Conservation (phyloP, 495 filamentous ascomycete genomes). For the Aspergillus nanangensis region DNA sequence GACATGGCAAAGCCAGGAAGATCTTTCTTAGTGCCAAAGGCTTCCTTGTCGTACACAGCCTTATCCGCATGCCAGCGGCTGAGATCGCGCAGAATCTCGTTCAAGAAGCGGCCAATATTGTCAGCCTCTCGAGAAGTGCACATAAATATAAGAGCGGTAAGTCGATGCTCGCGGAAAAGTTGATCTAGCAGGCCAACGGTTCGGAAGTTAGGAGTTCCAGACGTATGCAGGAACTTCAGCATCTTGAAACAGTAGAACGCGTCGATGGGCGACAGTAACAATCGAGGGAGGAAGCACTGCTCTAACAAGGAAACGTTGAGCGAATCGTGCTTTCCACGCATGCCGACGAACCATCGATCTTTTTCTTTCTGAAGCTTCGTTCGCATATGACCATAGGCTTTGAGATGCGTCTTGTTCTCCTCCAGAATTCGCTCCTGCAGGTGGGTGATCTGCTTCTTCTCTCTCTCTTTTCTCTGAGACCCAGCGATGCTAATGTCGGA, state of each 20-base stretch:
- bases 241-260: constrained; percentile 83
- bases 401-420: constrained; percentile 67
- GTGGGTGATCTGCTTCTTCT: constrained; percentile 56
- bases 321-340: constrained; percentile 57
- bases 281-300: constrained; percentile 83
- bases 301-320: constrained; percentile 76
- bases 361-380: constrained; percentile 71
- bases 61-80: constrained; percentile 78
- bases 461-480: constrained; percentile 57
- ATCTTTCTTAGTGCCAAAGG: constrained; percentile 57
- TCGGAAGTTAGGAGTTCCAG: constrained; percentile 79
- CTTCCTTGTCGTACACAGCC: constrained; percentile 72
- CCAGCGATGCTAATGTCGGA: constrained; percentile 62
- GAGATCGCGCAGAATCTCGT: constrained; percentile 72
- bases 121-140: constrained; percentile 88
- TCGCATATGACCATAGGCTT: constrained; percentile 57
- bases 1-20: constrained; percentile 67
- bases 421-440: constrained; percentile 57
- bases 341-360: constrained; percentile 67
- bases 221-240: constrained; percentile 77
- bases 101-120: constrained; percentile 83
- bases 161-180: constrained; percentile 73
- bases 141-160: constrained; percentile 77
- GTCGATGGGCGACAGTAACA: constrained; percentile 78
- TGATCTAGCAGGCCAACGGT: constrained; percentile 79